Evolutionary conservation across 495 filamentous ascomycete species (phyloP), one percentile per base, ranked within the genome.

Genomic region (Penicillium chermesinum): DNA sequence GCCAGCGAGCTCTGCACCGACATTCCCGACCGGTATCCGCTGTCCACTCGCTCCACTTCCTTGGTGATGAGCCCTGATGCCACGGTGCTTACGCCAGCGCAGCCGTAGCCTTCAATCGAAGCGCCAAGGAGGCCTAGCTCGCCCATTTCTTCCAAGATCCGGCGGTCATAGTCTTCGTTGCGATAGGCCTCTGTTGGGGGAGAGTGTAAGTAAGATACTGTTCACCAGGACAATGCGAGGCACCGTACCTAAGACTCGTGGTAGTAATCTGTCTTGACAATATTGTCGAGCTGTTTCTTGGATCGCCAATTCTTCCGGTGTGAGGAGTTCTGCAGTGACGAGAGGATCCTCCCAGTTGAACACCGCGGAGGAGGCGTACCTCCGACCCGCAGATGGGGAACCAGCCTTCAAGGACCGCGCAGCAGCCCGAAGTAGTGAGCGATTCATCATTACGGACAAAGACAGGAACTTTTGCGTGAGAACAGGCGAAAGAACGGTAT

Each of bases 321-420:
- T 94, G 53, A 87, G 81, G 19, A 91, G 67, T 50, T 80, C 84
- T 50, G 80, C 81, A 9, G 86, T 76, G 20, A 71, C 77, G 30
- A 97, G 74, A 10, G 93, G 93, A 63, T 98, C 94, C 61, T 94
- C 78, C 94, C 93, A 98, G 64, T 91, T 80, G 66, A 96, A 96
- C 12, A 72, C 61, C 32, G 74, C 79, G 25, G 78, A 70, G 46
- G 79, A 79, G 15, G 68, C 71, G 67, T 70, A 70, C 34, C 77
- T 70, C 44, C 67, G 66, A 50, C 49, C 52, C 39, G 52, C 47
- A 16, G 49, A 38, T 21, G 52, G 34, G 33, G 44, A 46, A 44
- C 49, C 52, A 48, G 65, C 38, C 47, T 57, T 59, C 18, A 65
- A 36, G 21, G 66, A 64, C 52, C 68, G 69, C 36, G 65, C 58